Conservation (phyloP, 768 basidiomycete genomes). For the Tulasnella sp. region DNA sequence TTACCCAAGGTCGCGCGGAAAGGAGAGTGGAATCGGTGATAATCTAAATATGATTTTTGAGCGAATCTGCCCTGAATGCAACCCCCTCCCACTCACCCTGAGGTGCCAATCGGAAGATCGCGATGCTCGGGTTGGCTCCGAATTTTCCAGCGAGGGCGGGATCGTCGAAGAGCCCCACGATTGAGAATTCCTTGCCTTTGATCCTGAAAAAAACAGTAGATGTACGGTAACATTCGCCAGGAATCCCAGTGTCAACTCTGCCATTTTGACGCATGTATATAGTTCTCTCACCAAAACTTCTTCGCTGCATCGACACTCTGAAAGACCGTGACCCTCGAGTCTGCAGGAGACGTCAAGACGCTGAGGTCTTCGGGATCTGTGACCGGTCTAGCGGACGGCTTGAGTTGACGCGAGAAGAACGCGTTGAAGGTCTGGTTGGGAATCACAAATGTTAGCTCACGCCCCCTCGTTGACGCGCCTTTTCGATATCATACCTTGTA, state of each 20-base stretch:
- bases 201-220: constrained; percentile 33
- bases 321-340: constrained; percentile 65
- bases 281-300: constrained; percentile 57
- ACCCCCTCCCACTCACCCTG: too few species aligned
- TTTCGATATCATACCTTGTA: constrained; percentile 31
- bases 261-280: too few species aligned
- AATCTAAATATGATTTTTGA: constrained; percentile 41
- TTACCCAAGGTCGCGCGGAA: constrained; percentile 44
- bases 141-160: constrained; percentile 34
- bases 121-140: constrained; percentile 31
- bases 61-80: too few species aligned
- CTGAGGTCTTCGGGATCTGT: constrained; percentile 41
- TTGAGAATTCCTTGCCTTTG: constrained; percentile 61
- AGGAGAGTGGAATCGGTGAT: constrained; percentile 71
- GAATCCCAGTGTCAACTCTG: too few species aligned
- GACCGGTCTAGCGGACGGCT: constrained; percentile 49
- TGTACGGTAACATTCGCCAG: neutral
- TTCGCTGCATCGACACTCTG: constrained; percentile 45
- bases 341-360: constrained; percentile 55
- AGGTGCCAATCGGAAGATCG: constrained; percentile 67
- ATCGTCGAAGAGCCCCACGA: constrained; percentile 47
- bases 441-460: neutral
- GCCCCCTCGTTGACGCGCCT: neutral
- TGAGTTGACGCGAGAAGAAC: constrained; percentile 61
- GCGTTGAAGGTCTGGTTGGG: constrained; percentile 50